Evolutionary conservation across 139 green algal genomes (phyloP).

Genomic region (Chlorella vulgaris): DNA sequence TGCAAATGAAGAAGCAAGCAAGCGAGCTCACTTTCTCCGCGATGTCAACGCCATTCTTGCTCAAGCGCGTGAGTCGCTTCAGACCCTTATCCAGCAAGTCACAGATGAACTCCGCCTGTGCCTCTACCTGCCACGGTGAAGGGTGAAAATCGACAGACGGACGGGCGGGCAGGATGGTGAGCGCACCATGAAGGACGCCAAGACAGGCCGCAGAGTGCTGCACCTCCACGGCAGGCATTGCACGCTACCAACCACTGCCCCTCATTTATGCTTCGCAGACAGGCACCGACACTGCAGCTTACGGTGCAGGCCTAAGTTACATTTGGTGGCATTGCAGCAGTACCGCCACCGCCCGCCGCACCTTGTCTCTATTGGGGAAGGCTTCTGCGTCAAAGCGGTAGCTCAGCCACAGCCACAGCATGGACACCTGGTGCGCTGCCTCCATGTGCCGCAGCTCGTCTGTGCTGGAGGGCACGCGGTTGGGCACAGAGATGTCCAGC

Average conservation of each 20-base stretch:
- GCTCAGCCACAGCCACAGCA: constrained; percentile 53
- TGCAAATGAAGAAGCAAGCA: neutral
- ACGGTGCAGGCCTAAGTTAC: no score
- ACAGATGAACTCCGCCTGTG: constrained; percentile 22
- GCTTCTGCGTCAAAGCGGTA: constrained; percentile 45
- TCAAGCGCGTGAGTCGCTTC: constrained; percentile 12
- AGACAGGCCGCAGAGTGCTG: no score
- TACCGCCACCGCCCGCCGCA: neutral
- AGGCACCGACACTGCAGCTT: no score
- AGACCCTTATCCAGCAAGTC: constrained; percentile 35
- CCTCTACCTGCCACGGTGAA: neutral
- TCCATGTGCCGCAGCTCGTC: constrained; percentile 53
- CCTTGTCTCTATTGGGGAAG: constrained; percentile 32
- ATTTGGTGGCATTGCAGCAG: neutral
- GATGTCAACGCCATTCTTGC: constrained; percentile 33
- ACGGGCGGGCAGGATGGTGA: no score
- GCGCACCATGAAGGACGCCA: no score
- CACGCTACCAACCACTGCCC: no score
- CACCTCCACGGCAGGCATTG: no score
- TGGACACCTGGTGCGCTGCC: constrained; percentile 42
- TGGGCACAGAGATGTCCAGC: constrained; percentile 30
- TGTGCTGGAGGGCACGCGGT: constrained; percentile 27
- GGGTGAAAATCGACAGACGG: neutral
- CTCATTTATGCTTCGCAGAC: no score
- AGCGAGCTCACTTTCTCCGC: constrained; percentile 4